A percentile compares a stretch with the other conserved stretches of the same genome.
Evolutionary conservation across 1,284 basidiomycete species (phyloP).

Genomic region (Lentinus polychrous): DNA sequence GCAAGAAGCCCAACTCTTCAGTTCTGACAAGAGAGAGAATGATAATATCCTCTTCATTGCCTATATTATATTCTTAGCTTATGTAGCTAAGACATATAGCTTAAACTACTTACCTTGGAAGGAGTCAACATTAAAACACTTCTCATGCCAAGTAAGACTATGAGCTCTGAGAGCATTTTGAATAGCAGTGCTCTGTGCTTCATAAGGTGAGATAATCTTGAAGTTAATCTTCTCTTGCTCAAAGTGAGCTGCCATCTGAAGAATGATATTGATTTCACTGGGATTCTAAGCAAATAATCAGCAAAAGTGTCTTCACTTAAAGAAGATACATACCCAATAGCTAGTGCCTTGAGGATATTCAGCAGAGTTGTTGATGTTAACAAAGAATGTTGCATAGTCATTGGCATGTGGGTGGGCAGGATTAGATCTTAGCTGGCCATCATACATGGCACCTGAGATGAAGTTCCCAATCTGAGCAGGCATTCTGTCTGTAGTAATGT

Average conservation of each 20-base stretch:
- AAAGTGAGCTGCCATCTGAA: slow-evolving; percentile 35
- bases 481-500: slow-evolving; percentile 56
- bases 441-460: slow-evolving; percentile 61
- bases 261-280: slow-evolving; percentile 31
- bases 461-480: slow-evolving; percentile 68
- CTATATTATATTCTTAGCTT: slow-evolving; percentile 16
- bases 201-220: slow-evolving; percentile 50
- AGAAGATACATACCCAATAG: slow-evolving; percentile 31
- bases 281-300: slow-evolving; percentile 31
- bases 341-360: slow-evolving; percentile 36
- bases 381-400: slow-evolving; percentile 30
- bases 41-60: slow-evolving; percentile 44
- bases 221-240: slow-evolving; percentile 32
- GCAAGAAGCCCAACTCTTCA: slow-evolving; percentile 39
- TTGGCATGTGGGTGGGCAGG: slow-evolving; percentile 26
- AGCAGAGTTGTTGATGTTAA: slow-evolving; percentile 35
- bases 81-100: slow-evolving; percentile 10
- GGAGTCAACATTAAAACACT: slow-evolving; percentile 48
- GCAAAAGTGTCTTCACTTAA: slow-evolving; percentile 13
- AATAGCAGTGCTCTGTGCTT: slow-evolving; percentile 40
- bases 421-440: slow-evolving; percentile 33
- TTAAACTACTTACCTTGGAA: slow-evolving; percentile 27
- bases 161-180: slow-evolving; percentile 31
- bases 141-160: slow-evolving; percentile 32
- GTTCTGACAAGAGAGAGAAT: slow-evolving; percentile 57